Conservation (phyloP, 192 early-diverging fungal genomes). For the Linderina pennispora region DNA sequence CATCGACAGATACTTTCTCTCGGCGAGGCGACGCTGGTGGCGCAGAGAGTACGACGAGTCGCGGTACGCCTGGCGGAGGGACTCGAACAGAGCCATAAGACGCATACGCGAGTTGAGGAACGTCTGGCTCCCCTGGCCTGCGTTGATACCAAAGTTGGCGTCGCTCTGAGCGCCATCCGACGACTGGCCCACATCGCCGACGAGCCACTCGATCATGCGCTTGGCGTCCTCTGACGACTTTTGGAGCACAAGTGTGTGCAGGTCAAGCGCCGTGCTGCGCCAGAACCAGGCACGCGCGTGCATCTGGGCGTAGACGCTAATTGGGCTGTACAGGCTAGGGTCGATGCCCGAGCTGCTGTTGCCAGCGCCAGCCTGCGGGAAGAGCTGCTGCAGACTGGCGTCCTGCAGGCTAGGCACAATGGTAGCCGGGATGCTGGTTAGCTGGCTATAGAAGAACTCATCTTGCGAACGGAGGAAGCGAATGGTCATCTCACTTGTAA, state of each 20-base stretch:
- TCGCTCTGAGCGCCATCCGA: conserved; percentile 1
- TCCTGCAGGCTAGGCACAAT: conserved; percentile 22
- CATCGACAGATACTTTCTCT: conserved; percentile 13
- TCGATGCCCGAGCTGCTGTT: not conserved
- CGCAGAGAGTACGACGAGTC: conserved; percentile 17
- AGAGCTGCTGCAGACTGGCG: conserved; percentile 4
- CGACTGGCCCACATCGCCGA: conserved; percentile 27
- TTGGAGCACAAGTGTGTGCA: conserved; percentile 60
- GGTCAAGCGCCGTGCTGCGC: conserved; percentile 78
- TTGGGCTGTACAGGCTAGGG: conserved; percentile 13
- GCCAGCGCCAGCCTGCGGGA: no score
- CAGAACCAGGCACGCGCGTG: conserved; percentile 89
- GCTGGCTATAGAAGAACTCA: conserved; percentile 69
- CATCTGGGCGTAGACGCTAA: conserved; percentile 50
- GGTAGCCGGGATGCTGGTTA: conserved; percentile 25
- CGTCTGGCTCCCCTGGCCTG: conserved; percentile 4
- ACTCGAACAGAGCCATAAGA: conserved; percentile 30
- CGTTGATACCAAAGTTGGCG: conserved; percentile 12
- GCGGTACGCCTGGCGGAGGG: conserved; percentile 37
- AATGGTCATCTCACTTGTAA: conserved; percentile 64
- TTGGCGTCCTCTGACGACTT: conserved; percentile 38
- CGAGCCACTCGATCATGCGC: conserved; percentile 42
- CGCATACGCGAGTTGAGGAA: conserved; percentile 45
- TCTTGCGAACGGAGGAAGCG: conserved; percentile 74
- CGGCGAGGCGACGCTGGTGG: conserved; percentile 13